Evolutionary conservation across 345 rosid genomes (phyloP).

Genomic region (Kandelia obovata): DNA sequence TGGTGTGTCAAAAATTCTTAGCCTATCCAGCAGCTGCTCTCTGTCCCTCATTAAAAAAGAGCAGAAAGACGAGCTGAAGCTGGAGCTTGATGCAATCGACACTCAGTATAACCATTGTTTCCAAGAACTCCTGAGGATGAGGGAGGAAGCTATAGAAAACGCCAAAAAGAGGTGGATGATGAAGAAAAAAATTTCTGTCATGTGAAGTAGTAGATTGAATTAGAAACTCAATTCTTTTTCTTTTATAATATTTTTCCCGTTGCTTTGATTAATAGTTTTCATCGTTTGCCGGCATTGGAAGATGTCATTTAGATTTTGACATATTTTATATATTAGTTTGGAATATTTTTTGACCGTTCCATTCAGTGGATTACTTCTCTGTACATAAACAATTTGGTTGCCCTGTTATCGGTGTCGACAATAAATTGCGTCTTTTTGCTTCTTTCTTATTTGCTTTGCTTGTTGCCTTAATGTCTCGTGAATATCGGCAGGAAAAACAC

Average conservation of each 20-base stretch:
- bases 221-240: too few species aligned
- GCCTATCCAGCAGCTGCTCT: constrained; percentile 40
- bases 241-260: background rate
- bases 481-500: too few species aligned
- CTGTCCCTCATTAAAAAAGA: constrained; percentile 38
- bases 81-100: constrained; percentile 51
- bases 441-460: too few species aligned
- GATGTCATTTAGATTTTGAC: background rate
- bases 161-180: constrained; percentile 60
- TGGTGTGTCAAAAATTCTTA: constrained; percentile 36
- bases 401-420: too few species aligned
- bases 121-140: constrained; percentile 55
- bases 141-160: constrained; percentile 61
- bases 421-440: too few species aligned
- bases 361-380: too few species aligned
- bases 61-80: constrained; percentile 41
- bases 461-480: too few species aligned
- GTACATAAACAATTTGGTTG: too few species aligned
- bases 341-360: too few species aligned
- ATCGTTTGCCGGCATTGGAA: background rate
- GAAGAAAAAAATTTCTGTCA: constrained; percentile 38
- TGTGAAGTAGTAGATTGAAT: constrained; percentile 12
- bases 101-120: constrained; percentile 50
- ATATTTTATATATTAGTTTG: background rate
- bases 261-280: background rate